Percentiles rank a stretch among this genome's conserved stretches.
These are phyloP conservation scores for Neocallimastix lanati DNA, from an alignment of 192 early-diverging fungal genomes.

Conservation along the genomic window DNA sequence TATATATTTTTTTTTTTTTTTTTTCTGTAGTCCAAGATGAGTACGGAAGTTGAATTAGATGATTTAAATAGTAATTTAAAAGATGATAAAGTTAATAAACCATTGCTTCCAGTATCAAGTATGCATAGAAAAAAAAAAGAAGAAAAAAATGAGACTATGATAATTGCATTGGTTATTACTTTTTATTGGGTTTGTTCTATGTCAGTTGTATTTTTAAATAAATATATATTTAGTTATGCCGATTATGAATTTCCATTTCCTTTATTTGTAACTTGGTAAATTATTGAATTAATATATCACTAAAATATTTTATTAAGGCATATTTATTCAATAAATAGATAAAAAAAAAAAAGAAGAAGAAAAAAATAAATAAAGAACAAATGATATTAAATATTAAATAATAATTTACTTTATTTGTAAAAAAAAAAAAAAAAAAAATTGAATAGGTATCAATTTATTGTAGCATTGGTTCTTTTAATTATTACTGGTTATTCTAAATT, in stretches of 20 bases:
- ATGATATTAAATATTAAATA: too few species aligned
- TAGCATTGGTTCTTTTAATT: constrained; percentile 29
- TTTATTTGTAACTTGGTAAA: constrained; percentile 40
- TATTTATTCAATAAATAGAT: too few species aligned
- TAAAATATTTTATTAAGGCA: too few species aligned
- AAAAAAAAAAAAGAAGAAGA: too few species aligned
- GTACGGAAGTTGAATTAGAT: not conserved
- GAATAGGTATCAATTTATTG: constrained; percentile 27
- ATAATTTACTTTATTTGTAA: too few species aligned
- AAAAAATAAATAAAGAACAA: too few species aligned
- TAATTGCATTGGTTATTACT: constrained; percentile 19
- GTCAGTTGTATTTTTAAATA: constrained; percentile 46
- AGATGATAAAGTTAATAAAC: not conserved
- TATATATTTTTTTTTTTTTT: too few species aligned
- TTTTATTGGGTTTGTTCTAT: constrained; percentile 44
- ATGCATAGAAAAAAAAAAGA: not conserved
- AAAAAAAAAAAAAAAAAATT: too few species aligned
- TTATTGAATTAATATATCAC: too few species aligned
- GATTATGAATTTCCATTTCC: constrained; percentile 44
- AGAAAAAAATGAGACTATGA: not conserved
- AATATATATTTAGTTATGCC: constrained; percentile 35
- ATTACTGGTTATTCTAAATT: constrained; percentile 30
- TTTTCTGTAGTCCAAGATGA: too few species aligned
- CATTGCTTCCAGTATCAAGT: not conserved
- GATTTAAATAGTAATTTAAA: not conserved